These are phyloP conservation scores for Noccaea bulbosa DNA, from an alignment of 345 rosid genomes.

Conservation along the genomic window DNA sequence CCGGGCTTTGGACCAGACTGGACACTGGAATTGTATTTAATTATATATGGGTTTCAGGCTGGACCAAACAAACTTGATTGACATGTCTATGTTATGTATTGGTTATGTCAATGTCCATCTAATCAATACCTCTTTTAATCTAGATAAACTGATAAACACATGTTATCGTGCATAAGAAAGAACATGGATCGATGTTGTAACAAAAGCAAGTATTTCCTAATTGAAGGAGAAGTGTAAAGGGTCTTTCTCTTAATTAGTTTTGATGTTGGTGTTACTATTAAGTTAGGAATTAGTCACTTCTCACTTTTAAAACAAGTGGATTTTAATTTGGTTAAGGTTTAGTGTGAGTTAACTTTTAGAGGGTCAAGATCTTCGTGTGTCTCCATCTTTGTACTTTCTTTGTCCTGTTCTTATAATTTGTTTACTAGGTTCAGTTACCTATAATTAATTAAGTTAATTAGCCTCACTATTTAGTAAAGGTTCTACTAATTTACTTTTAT, in stretches of 20 bases:
- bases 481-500: constrained; percentile 10
- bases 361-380: constrained; percentile 30
- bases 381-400: constrained; percentile 37
- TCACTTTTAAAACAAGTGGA: constrained; percentile 31
- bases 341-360: constrained; percentile 24
- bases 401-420: constrained; percentile 17
- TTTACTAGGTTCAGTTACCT: constrained; percentile 20
- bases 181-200: constrained; percentile 13
- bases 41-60: too few relatives aligned
- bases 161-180: background rate
- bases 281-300: constrained; percentile 35
- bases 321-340: constrained; percentile 19
- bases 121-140: background rate
- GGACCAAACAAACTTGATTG: too few relatives aligned
- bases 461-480: background rate
- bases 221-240: constrained; percentile 13
- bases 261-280: background rate
- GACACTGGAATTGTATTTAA: too few relatives aligned
- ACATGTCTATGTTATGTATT: background rate
- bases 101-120: constrained; percentile 21
- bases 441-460: constrained; percentile 8
- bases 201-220: constrained; percentile 28
- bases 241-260: constrained; percentile 14
- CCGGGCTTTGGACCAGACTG: too few relatives aligned
- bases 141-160: background rate